phyloP scores from a whole-genome alignment of 1,284 basidiomycete species.

The Sanghuangporus weigelae region DNA sequence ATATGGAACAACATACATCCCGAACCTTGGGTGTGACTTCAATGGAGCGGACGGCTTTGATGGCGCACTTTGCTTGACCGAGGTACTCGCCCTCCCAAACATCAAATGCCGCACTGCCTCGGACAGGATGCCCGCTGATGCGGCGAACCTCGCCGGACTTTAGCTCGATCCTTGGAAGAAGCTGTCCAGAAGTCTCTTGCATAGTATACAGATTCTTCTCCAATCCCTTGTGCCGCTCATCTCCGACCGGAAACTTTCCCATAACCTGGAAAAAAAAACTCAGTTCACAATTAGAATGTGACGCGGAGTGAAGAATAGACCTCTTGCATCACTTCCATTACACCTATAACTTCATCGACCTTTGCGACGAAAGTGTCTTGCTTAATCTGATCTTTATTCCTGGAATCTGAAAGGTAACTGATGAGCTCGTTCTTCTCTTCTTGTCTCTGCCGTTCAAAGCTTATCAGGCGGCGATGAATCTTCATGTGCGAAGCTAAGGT shows the following conservation, averaged over 20 bases:
- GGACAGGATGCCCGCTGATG: slow-evolving; percentile 41
- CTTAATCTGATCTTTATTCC: slow-evolving; percentile 34
- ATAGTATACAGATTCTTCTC: slow-evolving; percentile 44
- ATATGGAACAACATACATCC: slow-evolving; percentile 27
- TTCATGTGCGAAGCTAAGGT: slow-evolving; percentile 42
- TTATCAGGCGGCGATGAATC: slow-evolving; percentile 41
- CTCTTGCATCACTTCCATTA: slow-evolving; percentile 42
- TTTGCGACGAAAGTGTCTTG: slow-evolving; percentile 26
- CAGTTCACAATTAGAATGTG: background rate
- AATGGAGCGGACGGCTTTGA: slow-evolving; percentile 49
- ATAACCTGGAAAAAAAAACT: slow-evolving; percentile 26
- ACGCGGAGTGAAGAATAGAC: slow-evolving; percentile 26
- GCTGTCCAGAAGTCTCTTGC: slow-evolving; percentile 35
- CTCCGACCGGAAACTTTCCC: slow-evolving; percentile 30
- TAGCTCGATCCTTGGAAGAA: slow-evolving; percentile 45
- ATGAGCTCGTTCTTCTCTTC: slow-evolving; percentile 40
- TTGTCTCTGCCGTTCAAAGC: slow-evolving; percentile 32
- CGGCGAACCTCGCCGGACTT: slow-evolving; percentile 46
- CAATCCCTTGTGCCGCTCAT: slow-evolving; percentile 36
- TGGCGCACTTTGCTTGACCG: slow-evolving; percentile 45
- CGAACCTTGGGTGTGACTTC: slow-evolving; percentile 39
- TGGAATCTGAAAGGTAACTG: slow-evolving; percentile 37
- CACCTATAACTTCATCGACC: slow-evolving; percentile 34
- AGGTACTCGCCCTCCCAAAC: slow-evolving; percentile 51
- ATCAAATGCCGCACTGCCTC: slow-evolving; percentile 45